Evolutionary conservation across 75 land plant species (phyloP), one percentile per base, ranked within the genome.

Genomic region (Larix kaempferi): DNA sequence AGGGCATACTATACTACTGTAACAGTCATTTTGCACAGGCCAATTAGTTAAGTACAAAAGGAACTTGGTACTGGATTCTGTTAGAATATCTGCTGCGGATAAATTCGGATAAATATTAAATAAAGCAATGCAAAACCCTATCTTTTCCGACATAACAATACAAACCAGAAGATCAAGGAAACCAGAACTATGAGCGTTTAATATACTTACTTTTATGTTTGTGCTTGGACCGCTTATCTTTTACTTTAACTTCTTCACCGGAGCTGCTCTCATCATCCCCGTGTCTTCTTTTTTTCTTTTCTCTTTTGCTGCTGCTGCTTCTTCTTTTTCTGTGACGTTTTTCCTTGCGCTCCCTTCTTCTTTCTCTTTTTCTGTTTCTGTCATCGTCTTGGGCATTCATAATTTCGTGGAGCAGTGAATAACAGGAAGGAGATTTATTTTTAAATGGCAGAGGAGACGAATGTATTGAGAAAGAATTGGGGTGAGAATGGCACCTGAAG

Each of bases 331-430:
- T 33, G 41, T 33, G 17, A 15, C 15, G 33, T 33, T 65, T 65
- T 33, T 33, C 69, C 39, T 65, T 65, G n/a, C 69, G 69, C 69
- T 65, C 69, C 39, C 69, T 65, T 21, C 69, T 33, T 19, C 6
- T 7, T 65, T 65, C 69, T 33, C 69, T 65, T 65, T 26, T 33
- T 17, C 41, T 65, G 69, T 16, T 65, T 17, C 69, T 65, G 69
- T 16, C 33, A 37, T 35, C 69, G 7, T 65, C 69, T 65, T 65
- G 35, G 7, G 19, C 69, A 65, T 27, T 25, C 29, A 60, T 17
- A 15, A 65, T 6, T 64, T 25, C 37, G 17, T 33, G 17, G 67
- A 29, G 67, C 67, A 16, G 33, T 64, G 67, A 64, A 64, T 29
- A 64, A 64, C 67, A 26, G 19, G 25, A 61, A 13, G 17, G 14